Base-by-base conservation (phyloP, 2,329 filamentous ascomycete genomes). In the Lachnellula arida region DNA sequence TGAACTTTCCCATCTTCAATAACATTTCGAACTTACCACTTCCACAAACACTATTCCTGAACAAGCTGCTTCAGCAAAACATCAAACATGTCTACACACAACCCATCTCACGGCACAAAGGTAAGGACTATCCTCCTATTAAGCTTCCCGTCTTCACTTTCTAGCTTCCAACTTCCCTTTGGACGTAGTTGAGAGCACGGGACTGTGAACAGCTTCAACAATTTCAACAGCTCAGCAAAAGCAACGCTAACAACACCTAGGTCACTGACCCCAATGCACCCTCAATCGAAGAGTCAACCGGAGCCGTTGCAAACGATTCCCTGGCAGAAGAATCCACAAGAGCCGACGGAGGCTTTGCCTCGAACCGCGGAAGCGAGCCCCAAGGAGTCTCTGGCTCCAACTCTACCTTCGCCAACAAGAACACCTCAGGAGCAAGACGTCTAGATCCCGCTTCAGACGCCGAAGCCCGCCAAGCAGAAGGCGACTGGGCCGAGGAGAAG, bases 271-370 rank as follows among this genome's bases (percentile, higher is more conserved):
- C 77, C 54, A 71, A 80, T 47, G 76, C 81, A 46, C 79, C 82
- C 28, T 54, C 67, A 1, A 65, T 77, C 56, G 69, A 75, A 15
- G 89, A 94, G 70, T 74, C 78, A 14, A 75, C 86, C 5, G 90
- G 90, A 51, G 65, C 76, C 25, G 78, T 93, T 1, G 74, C 80
- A 46, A 75, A 79, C 14, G 88, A 87, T 72, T 93, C 88, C 6
- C 83, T 95, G 5, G 90, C 90, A 11, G 86, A 84, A 56, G 86
- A 93, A 66, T 94, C 89, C 0, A 73, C 83, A 57, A 74, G 76
- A 47, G 63, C 75, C 22, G 78, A 78, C 55, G 88, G 87, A 61
- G 74, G 71, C 12, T 90, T 89, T 65, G 74, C 79, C 42, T 70
- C 78, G 55, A 88, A 89, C 72, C 75, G 77, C 23, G 75, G 79